Evolutionary conservation across 2,329 filamentous ascomycete species (phyloP), one percentile per base, ranked within the genome.

Genomic region (Aspergillus cejpii): DNA sequence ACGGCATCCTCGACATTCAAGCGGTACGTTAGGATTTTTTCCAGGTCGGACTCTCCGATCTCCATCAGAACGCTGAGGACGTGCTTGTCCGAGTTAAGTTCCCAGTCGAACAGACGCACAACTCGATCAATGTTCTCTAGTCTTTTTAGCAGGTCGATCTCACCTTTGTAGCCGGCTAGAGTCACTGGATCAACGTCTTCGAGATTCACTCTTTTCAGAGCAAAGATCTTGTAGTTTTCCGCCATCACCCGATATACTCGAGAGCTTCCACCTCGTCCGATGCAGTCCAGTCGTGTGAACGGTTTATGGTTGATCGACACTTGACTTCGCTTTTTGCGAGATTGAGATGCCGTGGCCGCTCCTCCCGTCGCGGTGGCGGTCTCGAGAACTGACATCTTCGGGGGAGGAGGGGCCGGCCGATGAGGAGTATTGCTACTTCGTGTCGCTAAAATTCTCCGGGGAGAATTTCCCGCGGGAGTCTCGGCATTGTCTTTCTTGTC

Each of bases 211-310:
- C 88, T 79, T 70, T 98, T 98, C 54, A 98, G 70, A 1, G 92
- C 92, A 67, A 95, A 90, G 67, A 95, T 87, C 64, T 90, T 94
- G 60, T 88, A 90, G 61, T 96, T 97, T 65, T 98, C 92, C 0
- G 92, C 91, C 74, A 94, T 94, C 26, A 98, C 92, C 37, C 89
- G 84, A 66, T 95, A 98, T 1, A 98, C 92, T 60, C 94, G 90
- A 39, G 85, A 90, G 55, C 88, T 96, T 24, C 92, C 92, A 50
- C 92, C 92, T 46, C 90, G 84, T 7, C 92, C 92, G 53, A 98
- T 83, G 54, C 85, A 87, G 63, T 95, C 90, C 50, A 97, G 79
- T 37, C 91, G 79, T 17, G 89, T 92, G 62, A 94, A 98, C 27
- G 83, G 79, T 62, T 94, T 94, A 49, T 88, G 87, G 61, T 98